Evolutionary conservation across 495 filamentous ascomycete species (phyloP).

Genomic region (Aspergillus bertholletiae): DNA sequence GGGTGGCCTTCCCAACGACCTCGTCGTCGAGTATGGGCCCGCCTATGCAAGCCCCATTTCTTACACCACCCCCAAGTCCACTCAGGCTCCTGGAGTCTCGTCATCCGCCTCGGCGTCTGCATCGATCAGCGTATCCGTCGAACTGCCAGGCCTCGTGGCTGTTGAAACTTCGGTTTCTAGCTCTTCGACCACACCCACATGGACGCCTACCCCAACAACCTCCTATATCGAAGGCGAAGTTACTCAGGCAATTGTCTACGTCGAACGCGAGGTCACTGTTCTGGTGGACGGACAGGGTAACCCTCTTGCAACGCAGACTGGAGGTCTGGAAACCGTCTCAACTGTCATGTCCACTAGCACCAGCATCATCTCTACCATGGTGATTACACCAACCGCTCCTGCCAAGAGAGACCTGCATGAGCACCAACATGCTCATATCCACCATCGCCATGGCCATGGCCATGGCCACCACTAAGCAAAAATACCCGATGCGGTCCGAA

Average conservation of each 20-base stretch:
- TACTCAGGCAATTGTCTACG: conserved; percentile 33
- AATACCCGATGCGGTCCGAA: neutral
- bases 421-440: neutral
- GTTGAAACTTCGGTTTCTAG: neutral
- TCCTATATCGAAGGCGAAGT: conserved; percentile 22
- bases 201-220: conserved; percentile 25
- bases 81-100: neutral
- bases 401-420: conserved; percentile 20
- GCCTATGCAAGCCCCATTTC: conserved; percentile 38
- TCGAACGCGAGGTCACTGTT: conserved; percentile 36
- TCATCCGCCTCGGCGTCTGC: conserved; percentile 1
- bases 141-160: neutral
- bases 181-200: conserved; percentile 10
- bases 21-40: conserved; percentile 50
- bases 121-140: conserved; percentile 10
- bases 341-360: conserved; percentile 11
- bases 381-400: conserved; percentile 20
- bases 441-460: conserved; percentile 21
- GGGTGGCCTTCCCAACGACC: conserved; percentile 50
- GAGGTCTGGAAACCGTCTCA: conserved; percentile 12
- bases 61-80: conserved; percentile 10
- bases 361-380: conserved; percentile 19
- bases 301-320: conserved; percentile 16
- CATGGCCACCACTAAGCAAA: conserved; percentile 11
- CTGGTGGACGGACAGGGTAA: conserved; percentile 26